Percentiles rank a stretch among this genome's conserved stretches.
These are phyloP conservation scores for Microbotryum intermedium DNA, from an alignment of 1,284 basidiomycete genomes.

Conservation along the genomic window DNA sequence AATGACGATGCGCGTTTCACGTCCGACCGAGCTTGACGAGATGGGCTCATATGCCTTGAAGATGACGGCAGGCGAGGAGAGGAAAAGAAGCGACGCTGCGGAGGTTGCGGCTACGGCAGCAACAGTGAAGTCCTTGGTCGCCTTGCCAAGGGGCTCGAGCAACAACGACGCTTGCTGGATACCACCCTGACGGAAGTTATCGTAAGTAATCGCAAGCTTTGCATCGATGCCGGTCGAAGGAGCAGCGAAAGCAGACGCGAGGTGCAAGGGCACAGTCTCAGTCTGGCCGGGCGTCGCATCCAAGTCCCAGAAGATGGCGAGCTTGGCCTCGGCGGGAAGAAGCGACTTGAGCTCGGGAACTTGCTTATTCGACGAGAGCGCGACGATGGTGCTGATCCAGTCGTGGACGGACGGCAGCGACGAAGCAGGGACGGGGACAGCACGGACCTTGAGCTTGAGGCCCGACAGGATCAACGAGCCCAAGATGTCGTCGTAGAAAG, in stretches of 20 bases:
- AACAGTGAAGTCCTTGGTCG: conserved; percentile 15
- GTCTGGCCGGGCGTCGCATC: conserved; percentile 26
- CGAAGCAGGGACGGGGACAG: conserved; percentile 53
- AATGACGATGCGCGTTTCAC: conserved; percentile 31
- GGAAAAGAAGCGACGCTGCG: conserved; percentile 30
- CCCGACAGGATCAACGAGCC: conserved; percentile 49
- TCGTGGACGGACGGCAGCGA: conserved; percentile 51
- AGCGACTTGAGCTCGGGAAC: conserved; percentile 26
- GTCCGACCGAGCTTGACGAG: conserved; percentile 20
- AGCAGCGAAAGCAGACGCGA: conserved; percentile 29
- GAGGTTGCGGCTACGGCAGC: conserved; percentile 28
- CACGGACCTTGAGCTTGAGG: conserved; percentile 46
- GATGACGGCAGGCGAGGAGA: conserved; percentile 28
- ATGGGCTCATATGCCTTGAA: conserved; percentile 33
- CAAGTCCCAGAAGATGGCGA: conserved; percentile 41
- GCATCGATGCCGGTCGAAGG: conserved; percentile 27
- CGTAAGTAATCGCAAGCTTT: conserved; percentile 28
- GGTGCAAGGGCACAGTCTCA: conserved; percentile 23
- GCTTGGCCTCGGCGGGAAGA: conserved; percentile 33
- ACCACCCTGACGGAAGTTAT: conserved; percentile 33
- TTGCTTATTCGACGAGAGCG: conserved; percentile 19
- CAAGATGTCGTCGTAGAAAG: conserved; percentile 64
- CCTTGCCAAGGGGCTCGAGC: conserved; percentile 24
- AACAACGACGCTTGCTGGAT: conserved; percentile 32
- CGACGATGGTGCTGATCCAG: conserved; percentile 44